phyloP scores from a whole-genome alignment of 495 filamentous ascomycete species.

The Xylaria cubensis region DNA sequence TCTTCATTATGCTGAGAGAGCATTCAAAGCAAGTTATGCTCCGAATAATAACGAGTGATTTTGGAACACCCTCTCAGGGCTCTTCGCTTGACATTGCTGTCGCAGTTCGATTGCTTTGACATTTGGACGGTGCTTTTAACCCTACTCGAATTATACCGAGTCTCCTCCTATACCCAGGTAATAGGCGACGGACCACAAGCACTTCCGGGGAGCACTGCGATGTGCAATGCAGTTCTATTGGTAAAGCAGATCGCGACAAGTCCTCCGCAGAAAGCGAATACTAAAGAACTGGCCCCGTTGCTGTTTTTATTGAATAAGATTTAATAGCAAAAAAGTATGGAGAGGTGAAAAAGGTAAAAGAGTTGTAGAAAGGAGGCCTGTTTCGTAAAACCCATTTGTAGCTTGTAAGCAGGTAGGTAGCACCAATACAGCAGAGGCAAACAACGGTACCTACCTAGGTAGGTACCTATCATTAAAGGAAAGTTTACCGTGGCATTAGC shows the following conservation, averaged over 20 bases:
- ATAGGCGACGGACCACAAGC: slow-evolving; percentile 3
- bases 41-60: not conserved
- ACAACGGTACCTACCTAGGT: not conserved
- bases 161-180: slow-evolving; percentile 7
- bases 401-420: not conserved
- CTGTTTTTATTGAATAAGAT: not conserved
- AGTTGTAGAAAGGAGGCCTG: not conserved
- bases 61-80: not conserved
- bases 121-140: no score
- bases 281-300: slow-evolving; percentile 10
- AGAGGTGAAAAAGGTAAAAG: no score
- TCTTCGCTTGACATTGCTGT: not conserved
- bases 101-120: not conserved
- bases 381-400: no score
- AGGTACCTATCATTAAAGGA: not conserved
- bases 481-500: not conserved
- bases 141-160: not conserved
- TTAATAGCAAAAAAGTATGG: slow-evolving; percentile 14
- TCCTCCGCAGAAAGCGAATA: slow-evolving; percentile 11
- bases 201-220: slow-evolving; percentile 11
- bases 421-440: not conserved
- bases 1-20: not conserved
- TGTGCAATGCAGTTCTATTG: slow-evolving; percentile 9
- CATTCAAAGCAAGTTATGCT: not conserved
- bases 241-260: not conserved